These are phyloP conservation scores for Mycogone perniciosa DNA, from an alignment of 2,329 filamentous ascomycete genomes.

Conservation along the genomic window DNA sequence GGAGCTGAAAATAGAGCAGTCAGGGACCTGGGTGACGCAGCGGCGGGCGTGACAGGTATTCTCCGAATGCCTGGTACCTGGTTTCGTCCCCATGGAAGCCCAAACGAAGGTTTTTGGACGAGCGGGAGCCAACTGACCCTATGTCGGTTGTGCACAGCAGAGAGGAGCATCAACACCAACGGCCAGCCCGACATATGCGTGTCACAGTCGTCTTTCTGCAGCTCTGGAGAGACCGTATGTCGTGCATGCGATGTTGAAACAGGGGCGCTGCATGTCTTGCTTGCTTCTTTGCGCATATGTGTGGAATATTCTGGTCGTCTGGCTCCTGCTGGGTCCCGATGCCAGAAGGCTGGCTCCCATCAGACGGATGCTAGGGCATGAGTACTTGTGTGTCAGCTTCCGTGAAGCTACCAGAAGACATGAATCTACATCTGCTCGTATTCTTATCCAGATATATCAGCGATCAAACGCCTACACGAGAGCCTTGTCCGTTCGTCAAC, in stretches of 20 bases:
- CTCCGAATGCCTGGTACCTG: neutral
- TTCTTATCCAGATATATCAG: no score
- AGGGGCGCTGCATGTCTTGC: no score
- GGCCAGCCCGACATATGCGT: no score
- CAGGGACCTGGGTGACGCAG: neutral
- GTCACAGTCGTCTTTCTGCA: neutral
- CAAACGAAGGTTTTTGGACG: constrained; percentile 3
- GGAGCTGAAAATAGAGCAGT: no score
- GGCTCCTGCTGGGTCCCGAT: neutral
- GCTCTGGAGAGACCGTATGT: neutral
- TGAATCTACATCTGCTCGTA: no score
- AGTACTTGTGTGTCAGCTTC: no score
- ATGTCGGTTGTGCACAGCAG: neutral
- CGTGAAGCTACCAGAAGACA: no score
- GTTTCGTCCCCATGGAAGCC: neutral
- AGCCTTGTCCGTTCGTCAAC: no score
- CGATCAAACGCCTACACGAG: no score
- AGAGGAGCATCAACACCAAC: neutral
- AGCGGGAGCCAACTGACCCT: neutral
- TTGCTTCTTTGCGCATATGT: neutral
- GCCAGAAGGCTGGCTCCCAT: no score
- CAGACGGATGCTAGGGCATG: no score
- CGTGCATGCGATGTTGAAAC: no score
- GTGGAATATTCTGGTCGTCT: neutral
- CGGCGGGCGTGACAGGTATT: neutral